Conservation (phyloP, 768 basidiomycete species). For the Phlebiopsis flavidoalba region DNA sequence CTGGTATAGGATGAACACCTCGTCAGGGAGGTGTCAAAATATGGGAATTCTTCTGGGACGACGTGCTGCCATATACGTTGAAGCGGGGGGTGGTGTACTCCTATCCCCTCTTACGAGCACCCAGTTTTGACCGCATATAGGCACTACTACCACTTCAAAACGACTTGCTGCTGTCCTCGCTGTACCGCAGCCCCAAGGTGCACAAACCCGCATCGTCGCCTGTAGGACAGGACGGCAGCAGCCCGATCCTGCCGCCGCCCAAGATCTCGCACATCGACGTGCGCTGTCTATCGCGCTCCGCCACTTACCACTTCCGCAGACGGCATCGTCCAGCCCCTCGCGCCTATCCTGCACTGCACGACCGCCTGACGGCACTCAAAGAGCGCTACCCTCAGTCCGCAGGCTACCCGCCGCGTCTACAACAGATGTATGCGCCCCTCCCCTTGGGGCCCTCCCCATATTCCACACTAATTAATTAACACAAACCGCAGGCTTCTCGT, state of each 20-base stretch:
- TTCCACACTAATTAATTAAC: not conserved
- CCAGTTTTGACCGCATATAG: slow-evolving; percentile 22
- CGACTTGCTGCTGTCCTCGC: slow-evolving; percentile 57
- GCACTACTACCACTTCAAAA: slow-evolving; percentile 58
- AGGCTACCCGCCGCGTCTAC: slow-evolving; percentile 62
- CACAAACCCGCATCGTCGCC: slow-evolving; percentile 40
- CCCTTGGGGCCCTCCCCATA: not conserved
- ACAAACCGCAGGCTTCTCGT: slow-evolving; percentile 61
- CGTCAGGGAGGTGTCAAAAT: slow-evolving; percentile 76
- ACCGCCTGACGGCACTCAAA: slow-evolving; percentile 48
- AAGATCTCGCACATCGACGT: slow-evolving; percentile 63
- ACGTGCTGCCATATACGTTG: slow-evolving; percentile 81
- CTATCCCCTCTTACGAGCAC: slow-evolving; percentile 23
- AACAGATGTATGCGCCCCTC: slow-evolving; percentile 61
- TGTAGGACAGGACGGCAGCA: slow-evolving; percentile 46
- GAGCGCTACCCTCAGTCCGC: slow-evolving; percentile 54
- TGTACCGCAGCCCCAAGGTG: slow-evolving; percentile 55
- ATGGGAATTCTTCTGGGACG: slow-evolving; percentile 94
- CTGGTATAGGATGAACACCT: slow-evolving; percentile 77
- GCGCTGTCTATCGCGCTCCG: slow-evolving; percentile 72
- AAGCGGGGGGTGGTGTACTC: slow-evolving; percentile 70
- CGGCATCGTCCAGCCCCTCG: slow-evolving; percentile 66
- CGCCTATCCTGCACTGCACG: slow-evolving; percentile 45
- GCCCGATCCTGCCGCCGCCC: slow-evolving; percentile 30
- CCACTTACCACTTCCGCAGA: slow-evolving; percentile 81